These are phyloP conservation scores for Backusella psychrophila DNA, from an alignment of 192 early-diverging fungal genomes.

Conservation along the genomic window DNA sequence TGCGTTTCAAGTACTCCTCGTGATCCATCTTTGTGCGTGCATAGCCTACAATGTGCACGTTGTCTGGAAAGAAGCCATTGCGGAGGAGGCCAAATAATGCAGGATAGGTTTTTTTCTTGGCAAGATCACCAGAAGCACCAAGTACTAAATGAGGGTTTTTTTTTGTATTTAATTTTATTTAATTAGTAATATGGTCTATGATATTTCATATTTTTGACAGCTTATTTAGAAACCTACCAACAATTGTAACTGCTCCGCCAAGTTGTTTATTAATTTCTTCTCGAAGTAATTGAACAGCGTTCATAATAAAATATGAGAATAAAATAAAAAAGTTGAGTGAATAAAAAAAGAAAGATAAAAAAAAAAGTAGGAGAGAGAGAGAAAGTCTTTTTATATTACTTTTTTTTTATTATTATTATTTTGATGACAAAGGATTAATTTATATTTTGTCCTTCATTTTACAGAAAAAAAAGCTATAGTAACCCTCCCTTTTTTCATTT, in stretches of 20 bases:
- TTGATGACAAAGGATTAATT: not conserved
- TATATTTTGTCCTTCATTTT: not conserved
- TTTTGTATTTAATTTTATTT: not conserved
- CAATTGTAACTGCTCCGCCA: conserved; percentile 33
- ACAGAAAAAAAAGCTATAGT: not conserved
- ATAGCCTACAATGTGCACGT: conserved; percentile 86
- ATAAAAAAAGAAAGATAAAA: not conserved
- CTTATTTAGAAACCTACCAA: conserved; percentile 24
- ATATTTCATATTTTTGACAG: not conserved
- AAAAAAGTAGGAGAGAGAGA: not conserved
- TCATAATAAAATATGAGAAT: not conserved
- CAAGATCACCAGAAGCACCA: conserved; percentile 92
- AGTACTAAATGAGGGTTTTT: conserved; percentile 50
- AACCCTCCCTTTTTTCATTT: not conserved
- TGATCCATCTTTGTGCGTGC: conserved; percentile 80
- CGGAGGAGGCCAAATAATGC: conserved; percentile 92
- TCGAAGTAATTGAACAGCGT: conserved; percentile 22
- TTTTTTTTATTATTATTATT: not conserved
- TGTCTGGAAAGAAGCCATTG: conserved; percentile 74
- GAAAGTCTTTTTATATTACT: not conserved
- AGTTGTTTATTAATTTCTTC: conserved; percentile 31
- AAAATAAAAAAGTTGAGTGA: conserved; percentile 7
- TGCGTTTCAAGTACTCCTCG: conserved; percentile 75
- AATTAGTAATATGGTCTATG: not conserved
- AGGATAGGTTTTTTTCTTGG: conserved; percentile 98